phyloP scores from a whole-genome alignment of 1,139 yeast species.

The Suhomyces bribrorum region DNA sequence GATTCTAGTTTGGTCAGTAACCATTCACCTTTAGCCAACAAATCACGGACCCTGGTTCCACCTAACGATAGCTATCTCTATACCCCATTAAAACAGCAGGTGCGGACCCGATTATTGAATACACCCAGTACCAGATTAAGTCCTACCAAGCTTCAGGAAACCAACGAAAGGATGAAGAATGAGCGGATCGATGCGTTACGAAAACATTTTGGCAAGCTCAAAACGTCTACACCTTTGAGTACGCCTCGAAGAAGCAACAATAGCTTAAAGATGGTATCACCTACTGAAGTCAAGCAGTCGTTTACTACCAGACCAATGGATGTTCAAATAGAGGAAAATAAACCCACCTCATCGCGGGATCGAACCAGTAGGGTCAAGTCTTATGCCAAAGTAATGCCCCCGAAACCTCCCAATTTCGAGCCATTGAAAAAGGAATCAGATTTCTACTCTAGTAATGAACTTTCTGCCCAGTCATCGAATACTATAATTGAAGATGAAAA shows the following conservation, averaged over 20 bases:
- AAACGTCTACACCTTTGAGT: conserved; percentile 15
- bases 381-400: conserved; percentile 24
- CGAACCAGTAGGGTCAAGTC: conserved; percentile 1
- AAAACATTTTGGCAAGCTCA: conserved; percentile 35
- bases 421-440: conserved; percentile 2
- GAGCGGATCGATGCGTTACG: conserved; percentile 39
- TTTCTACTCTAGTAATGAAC: conserved; percentile 1
- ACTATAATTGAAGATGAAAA: conserved; percentile 18
- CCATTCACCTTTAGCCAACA: conserved; percentile 40
- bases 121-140: conserved; percentile 32
- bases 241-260: conserved; percentile 2
- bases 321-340: not conserved
- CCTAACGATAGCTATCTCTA: conserved; percentile 26
- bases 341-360: too few relatives aligned
- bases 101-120: conserved; percentile 11
- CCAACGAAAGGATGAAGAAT: conserved; percentile 36
- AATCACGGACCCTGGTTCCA: conserved; percentile 13
- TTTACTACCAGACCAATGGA: not conserved
- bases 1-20: conserved; percentile 27
- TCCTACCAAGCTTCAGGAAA: conserved; percentile 43
- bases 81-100: conserved; percentile 39
- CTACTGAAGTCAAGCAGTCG: not conserved
- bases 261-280: conserved; percentile 5
- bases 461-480: conserved; percentile 7
- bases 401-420: conserved; percentile 34